These are phyloP conservation scores for Aurinia saxatilis DNA, from an alignment of 345 rosid genomes.

Conservation along the genomic window DNA sequence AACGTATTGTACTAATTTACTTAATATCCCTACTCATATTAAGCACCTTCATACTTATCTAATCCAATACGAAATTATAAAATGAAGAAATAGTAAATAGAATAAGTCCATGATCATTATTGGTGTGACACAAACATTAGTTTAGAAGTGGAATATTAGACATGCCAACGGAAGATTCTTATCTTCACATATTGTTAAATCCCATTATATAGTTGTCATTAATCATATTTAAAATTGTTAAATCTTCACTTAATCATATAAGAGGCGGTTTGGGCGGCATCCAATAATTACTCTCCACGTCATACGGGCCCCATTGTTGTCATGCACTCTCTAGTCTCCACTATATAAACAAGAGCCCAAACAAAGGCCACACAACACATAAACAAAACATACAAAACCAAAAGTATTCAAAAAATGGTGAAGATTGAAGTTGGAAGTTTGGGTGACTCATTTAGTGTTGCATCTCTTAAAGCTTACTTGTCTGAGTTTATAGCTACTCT, in stretches of 20 bases:
- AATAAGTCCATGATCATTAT: constrained; percentile 16
- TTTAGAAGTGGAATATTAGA: background rate
- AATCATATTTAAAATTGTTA: background rate
- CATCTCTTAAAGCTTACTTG: constrained; percentile 58
- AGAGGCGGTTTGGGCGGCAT: constrained; percentile 31
- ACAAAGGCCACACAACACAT: background rate
- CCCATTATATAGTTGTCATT: constrained; percentile 17
- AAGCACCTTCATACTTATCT: background rate
- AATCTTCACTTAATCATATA: constrained; percentile 9
- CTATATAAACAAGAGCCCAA: constrained; percentile 20
- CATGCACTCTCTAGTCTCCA: background rate
- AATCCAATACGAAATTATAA: constrained; percentile 9
- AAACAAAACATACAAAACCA: background rate
- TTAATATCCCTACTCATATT: background rate
- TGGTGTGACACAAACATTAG: constrained; percentile 20
- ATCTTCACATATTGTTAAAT: constrained; percentile 19
- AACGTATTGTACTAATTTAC: background rate
- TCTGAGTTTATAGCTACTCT: constrained; percentile 91
- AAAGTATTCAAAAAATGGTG: constrained; percentile 42
- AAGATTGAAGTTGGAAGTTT: constrained; percentile 62
- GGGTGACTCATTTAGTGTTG: constrained; percentile 69
- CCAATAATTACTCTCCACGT: constrained; percentile 18
- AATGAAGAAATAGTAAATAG: background rate
- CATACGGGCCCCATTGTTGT: background rate
- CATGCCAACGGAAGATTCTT: constrained; percentile 24